A percentile compares a stretch with the other conserved stretches of the same genome.
Evolutionary conservation across 2,329 filamentous ascomycete species (phyloP).

Genomic region (Diaporthe longicolla): DNA sequence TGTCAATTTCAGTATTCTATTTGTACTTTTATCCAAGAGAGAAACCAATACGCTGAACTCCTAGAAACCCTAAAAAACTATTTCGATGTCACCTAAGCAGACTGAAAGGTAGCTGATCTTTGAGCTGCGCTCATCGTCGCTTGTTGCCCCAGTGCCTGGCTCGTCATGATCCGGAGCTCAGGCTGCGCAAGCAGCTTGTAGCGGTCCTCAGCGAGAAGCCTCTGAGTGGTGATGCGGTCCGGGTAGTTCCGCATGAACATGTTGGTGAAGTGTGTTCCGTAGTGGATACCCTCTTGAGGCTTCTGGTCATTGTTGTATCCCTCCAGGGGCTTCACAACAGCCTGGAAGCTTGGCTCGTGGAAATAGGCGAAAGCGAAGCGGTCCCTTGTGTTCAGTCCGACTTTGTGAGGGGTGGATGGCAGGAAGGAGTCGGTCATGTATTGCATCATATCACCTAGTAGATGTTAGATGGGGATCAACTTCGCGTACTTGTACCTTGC

Average conservation of each 20-base stretch:
- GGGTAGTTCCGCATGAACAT: slow-evolving; percentile 66
- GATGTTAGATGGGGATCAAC: slow-evolving; percentile 8
- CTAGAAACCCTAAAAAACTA: neutral
- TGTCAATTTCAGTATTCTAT: slow-evolving; percentile 5
- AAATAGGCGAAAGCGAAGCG: slow-evolving; percentile 66
- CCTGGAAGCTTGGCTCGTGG: slow-evolving; percentile 64
- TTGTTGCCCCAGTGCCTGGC: slow-evolving; percentile 19
- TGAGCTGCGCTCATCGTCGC: slow-evolving; percentile 28
- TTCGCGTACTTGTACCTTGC: neutral
- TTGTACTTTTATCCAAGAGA: neutral
- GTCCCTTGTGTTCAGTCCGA: slow-evolving; percentile 63
- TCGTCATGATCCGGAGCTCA: slow-evolving; percentile 49
- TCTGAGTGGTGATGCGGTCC: slow-evolving; percentile 59
- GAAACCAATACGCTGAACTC: slow-evolving; percentile 2
- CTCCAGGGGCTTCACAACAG: slow-evolving; percentile 59
- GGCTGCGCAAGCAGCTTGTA: slow-evolving; percentile 47
- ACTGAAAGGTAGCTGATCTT: neutral
- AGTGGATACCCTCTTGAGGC: slow-evolving; percentile 59
- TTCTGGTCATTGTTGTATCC: slow-evolving; percentile 53
- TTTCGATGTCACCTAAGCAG: neutral
- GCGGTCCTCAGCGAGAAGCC: slow-evolving; percentile 53
- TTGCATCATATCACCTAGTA: slow-evolving; percentile 65
- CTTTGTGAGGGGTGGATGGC: slow-evolving; percentile 64
- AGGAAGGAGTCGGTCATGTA: slow-evolving; percentile 62
- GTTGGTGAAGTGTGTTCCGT: slow-evolving; percentile 66